Percentiles rank a stretch among this genome's conserved stretches.
Evolutionary conservation across 2,329 filamentous ascomycete species (phyloP).

Genomic region (Thelonectria blattea): DNA sequence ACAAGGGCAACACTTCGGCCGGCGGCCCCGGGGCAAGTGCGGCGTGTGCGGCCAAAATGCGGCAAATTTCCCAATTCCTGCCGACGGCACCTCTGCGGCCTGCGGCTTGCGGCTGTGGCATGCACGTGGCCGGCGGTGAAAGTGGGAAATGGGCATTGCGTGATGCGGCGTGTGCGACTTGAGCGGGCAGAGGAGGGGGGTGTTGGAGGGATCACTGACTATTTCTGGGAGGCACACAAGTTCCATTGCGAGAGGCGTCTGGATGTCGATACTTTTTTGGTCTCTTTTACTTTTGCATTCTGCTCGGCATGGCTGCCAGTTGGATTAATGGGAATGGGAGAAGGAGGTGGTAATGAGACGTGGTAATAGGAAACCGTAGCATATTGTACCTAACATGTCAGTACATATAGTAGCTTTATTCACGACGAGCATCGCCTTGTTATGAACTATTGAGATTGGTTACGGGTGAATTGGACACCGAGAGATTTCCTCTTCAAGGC

Average conservation of each 20-base stretch:
- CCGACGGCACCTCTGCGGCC: slow-evolving; percentile 6
- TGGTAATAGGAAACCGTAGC: slow-evolving; percentile 7
- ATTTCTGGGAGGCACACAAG: slow-evolving; percentile 1
- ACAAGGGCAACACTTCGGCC: slow-evolving; percentile 22
- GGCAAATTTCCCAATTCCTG: slow-evolving; percentile 27
- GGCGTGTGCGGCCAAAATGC: slow-evolving; percentile 37
- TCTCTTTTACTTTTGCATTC: slow-evolving; percentile 8
- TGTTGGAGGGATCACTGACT: slow-evolving; percentile 7
- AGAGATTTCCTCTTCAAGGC: background rate
- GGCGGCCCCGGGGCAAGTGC: slow-evolving; percentile 27
- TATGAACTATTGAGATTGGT: background rate
- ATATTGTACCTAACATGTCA: slow-evolving; percentile 14
- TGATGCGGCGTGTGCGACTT: slow-evolving; percentile 30
- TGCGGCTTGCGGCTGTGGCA: slow-evolving; percentile 15
- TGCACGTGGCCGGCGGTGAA: slow-evolving; percentile 22
- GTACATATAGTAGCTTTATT: slow-evolving; percentile 7
- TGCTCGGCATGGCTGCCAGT: background rate
- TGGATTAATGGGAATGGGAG: background rate
- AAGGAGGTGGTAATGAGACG: background rate
- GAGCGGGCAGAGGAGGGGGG: slow-evolving; percentile 3
- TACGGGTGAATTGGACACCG: background rate
- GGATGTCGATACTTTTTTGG: slow-evolving; percentile 2
- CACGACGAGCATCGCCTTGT: slow-evolving; percentile 1
- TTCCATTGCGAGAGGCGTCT: slow-evolving; percentile 5
- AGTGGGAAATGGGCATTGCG: slow-evolving; percentile 31